These are phyloP conservation scores for Lomentospora prolificans DNA, from an alignment of 2,329 filamentous ascomycete species.

Conservation along the genomic window DNA sequence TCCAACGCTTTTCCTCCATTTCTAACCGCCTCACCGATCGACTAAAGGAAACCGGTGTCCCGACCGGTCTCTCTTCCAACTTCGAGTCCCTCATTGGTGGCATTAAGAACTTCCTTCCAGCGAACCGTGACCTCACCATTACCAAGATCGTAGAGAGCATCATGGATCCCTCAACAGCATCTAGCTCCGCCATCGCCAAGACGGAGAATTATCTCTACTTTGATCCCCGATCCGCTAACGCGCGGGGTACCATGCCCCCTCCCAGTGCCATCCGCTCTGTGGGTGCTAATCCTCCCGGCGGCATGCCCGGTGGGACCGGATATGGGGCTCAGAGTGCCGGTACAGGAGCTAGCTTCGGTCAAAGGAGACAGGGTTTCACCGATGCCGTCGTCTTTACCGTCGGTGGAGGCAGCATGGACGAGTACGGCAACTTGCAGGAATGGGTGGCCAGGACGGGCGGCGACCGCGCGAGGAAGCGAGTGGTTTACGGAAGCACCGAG, in stretches of 20 bases:
- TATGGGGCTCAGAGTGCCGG: constrained; percentile 38
- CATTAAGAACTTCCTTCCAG: constrained; percentile 96
- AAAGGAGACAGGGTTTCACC: constrained; percentile 77
- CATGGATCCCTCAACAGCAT: constrained; percentile 89
- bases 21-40: constrained; percentile 87
- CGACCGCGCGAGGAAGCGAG: constrained; percentile 59
- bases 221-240: constrained; percentile 87
- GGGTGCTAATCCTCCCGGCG: constrained; percentile 33
- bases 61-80: constrained; percentile 60
- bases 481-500: constrained; percentile 93
- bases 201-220: constrained; percentile 97
- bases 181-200: constrained; percentile 86
- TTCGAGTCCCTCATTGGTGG: constrained; percentile 91
- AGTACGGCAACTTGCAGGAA: constrained; percentile 94
- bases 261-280: constrained; percentile 50
- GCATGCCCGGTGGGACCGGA: constrained; percentile 36
- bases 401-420: constrained; percentile 95
- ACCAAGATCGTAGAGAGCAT: constrained; percentile 98
- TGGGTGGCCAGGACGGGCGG: constrained; percentile 76
- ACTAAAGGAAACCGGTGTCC: constrained; percentile 79
- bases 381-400: constrained; percentile 93
- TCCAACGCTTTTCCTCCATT: constrained; percentile 86
- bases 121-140: constrained; percentile 87
- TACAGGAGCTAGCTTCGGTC: constrained; percentile 77
- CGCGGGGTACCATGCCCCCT: constrained; percentile 81